Evolutionary conservation across 371 early-diverging fungal genomes (phyloP), one percentile per base, ranked within the genome.

Genomic region (Dinochytrium kinnereticum): DNA sequence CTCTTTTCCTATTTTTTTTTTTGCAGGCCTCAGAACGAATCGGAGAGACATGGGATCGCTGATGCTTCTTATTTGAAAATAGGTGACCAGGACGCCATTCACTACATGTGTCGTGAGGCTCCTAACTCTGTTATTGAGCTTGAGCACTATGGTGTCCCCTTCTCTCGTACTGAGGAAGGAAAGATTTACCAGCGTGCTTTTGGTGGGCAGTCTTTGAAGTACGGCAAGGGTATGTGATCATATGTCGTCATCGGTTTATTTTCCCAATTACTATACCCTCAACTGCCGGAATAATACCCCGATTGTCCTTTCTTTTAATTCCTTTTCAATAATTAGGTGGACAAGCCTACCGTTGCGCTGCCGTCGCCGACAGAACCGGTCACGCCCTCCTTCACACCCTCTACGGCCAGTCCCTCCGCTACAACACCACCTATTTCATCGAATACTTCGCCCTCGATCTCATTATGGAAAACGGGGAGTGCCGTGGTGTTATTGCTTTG

Each of bases 331-430:
- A 17, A n/a, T 59, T 70, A 89, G 92, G 97, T 82, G 98, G 98
- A 30, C 98, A 98, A 85, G 98, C 98, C 13, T 93, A 95, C 80
- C 96, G 98, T 73, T 96, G 97, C 81, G 97, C 97, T 81, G 96
- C 96, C 67, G 98, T 96, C 36, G 98, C 98, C 69, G 98, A 98
- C 87, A 93, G 98, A 78, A 98, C 98, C n/a, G 98, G 98, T 70
- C 98, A 98, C 82, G 91, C 98, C 40, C 90, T 98, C 76, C 90
- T 98, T 68, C 98, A 97, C 86, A 97, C 98, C 3, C 88, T 98
- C 70, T 98, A 98, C 71, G 98, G 98, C 70, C 95, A 97, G 88
- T 96, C 97, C 51, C 90, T 97, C 51, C 91, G 93, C 59, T 91
- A 97, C 87, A 90, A 97, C 83, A 96, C 97, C 77, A 95, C 93